Evolutionary conservation across 1,139 yeast genomes (phyloP).

Genomic region (Suhomyces wounanorum): DNA sequence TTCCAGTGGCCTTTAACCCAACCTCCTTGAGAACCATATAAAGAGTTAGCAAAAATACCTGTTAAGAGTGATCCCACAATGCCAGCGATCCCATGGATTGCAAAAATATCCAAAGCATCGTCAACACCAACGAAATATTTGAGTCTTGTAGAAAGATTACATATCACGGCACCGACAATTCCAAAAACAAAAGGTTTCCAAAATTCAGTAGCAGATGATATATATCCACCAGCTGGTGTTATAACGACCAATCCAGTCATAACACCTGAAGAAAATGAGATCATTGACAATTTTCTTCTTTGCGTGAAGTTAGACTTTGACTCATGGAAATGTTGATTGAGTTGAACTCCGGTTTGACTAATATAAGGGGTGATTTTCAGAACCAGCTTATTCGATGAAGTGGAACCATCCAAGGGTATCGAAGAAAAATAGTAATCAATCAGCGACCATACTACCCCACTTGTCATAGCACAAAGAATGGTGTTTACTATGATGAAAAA

Average conservation of each 20-base stretch:
- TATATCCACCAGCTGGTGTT: conserved; percentile 51
- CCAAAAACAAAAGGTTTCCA: conserved; percentile 50
- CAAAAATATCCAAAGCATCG: conserved; percentile 50
- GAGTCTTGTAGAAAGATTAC: conserved; percentile 44
- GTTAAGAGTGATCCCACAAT: conserved; percentile 45
- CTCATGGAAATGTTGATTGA: conserved; percentile 24
- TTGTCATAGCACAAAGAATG: conserved; percentile 35
- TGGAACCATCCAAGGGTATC: conserved; percentile 35
- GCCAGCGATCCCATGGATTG: conserved; percentile 50
- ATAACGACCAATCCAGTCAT: conserved; percentile 48
- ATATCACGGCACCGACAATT: conserved; percentile 36
- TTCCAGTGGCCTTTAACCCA: conserved; percentile 51
- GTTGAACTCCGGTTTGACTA: conserved; percentile 24
- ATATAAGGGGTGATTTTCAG: conserved; percentile 5
- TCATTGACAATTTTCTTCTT: conserved; percentile 39
- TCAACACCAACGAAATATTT: conserved; percentile 44
- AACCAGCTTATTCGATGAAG: neutral
- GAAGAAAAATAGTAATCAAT: conserved; percentile 46
- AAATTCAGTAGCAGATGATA: conserved; percentile 37
- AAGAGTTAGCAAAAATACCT: conserved; percentile 42
- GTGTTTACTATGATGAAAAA: conserved; percentile 40
- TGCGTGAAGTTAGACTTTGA: conserved; percentile 22
- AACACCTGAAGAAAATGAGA: conserved; percentile 45
- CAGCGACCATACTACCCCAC: conserved; percentile 41
- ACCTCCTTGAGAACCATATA: conserved; percentile 44